These are phyloP conservation scores for Escovopsis sp. DNA, from an alignment of 2,329 filamentous ascomycete species.

Conservation along the genomic window DNA sequence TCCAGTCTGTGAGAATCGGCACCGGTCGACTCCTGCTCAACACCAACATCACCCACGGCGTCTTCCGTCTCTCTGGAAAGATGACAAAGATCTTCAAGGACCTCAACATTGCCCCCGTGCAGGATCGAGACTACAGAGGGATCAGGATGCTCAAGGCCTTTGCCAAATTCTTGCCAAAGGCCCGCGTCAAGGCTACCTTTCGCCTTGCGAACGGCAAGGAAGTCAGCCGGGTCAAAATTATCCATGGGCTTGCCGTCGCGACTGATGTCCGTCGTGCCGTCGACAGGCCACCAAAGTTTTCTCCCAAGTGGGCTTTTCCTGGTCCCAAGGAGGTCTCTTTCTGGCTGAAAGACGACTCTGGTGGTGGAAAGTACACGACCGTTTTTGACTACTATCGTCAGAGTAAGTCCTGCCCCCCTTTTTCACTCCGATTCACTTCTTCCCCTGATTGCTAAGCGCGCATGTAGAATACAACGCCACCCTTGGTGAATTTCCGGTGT, in stretches of 20 bases:
- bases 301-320: conserved; percentile 12
- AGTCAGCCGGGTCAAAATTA: conserved; percentile 15
- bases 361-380: conserved; percentile 15
- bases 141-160: conserved; percentile 14
- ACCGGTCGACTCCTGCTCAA: conserved; percentile 41
- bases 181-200: conserved; percentile 21
- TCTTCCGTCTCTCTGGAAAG: conserved; percentile 30
- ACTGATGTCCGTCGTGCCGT: conserved; percentile 10
- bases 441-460: no score
- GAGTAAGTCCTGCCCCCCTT: conserved; percentile 19
- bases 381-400: conserved; percentile 30
- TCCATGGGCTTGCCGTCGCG: conserved; percentile 14
- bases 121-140: conserved; percentile 2
- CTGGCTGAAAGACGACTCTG: conserved; percentile 13
- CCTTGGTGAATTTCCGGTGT: conserved; percentile 35
- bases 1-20: conserved; percentile 37
- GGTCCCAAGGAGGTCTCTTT: conserved; percentile 21
- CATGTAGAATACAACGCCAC: conserved; percentile 20
- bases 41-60: conserved; percentile 37
- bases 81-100: conserved; percentile 21
- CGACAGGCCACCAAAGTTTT: conserved; percentile 11
- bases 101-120: conserved; percentile 9
- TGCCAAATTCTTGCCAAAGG: conserved; percentile 24
- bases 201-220: conserved; percentile 17
- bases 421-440: neutral